Conservation (phyloP, 345 rosid genomes). For the Sapria himalayana region DNA sequence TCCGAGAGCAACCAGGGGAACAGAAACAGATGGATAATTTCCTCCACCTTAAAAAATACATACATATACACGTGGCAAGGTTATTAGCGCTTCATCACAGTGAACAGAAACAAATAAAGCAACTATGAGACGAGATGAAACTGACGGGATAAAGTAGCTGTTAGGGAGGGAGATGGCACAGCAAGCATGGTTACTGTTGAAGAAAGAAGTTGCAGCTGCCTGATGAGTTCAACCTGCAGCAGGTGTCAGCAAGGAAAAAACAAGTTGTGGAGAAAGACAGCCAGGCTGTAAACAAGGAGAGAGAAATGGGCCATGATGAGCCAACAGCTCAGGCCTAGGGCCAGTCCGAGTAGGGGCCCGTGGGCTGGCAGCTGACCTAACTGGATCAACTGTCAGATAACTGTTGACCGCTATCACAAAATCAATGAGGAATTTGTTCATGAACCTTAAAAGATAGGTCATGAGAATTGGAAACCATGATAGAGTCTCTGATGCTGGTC, state of each 20-base stretch:
- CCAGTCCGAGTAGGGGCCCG: too few species aligned
- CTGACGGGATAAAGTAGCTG: constrained; percentile 89
- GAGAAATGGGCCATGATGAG: too few species aligned
- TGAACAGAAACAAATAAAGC: constrained; percentile 5
- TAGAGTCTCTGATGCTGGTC: constrained; percentile 14
- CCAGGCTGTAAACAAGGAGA: too few species aligned
- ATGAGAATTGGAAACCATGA: constrained; percentile 10
- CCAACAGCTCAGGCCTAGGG: too few species aligned
- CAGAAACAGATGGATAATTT: constrained; percentile 72
- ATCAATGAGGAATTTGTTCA: constrained; percentile 6
- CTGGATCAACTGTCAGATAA: too few species aligned
- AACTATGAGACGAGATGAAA: constrained; percentile 14
- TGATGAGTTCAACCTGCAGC: constrained; percentile 56
- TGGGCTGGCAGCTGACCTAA: too few species aligned
- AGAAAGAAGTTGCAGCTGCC: constrained; percentile 93
- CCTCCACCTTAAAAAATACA: constrained; percentile 52
- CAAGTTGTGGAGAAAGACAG: too few species aligned
- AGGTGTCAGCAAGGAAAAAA: too few species aligned
- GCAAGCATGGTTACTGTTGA: constrained; percentile 82
- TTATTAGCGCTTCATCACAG: not conserved
- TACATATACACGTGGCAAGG: constrained; percentile 3
- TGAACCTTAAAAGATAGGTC: constrained; percentile 59
- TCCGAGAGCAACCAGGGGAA: constrained; percentile 96
- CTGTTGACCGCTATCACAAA: too few species aligned
- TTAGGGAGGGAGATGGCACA: constrained; percentile 84